Base-by-base conservation (phyloP, 345 rosid genomes). In the Salix viminalis region DNA sequence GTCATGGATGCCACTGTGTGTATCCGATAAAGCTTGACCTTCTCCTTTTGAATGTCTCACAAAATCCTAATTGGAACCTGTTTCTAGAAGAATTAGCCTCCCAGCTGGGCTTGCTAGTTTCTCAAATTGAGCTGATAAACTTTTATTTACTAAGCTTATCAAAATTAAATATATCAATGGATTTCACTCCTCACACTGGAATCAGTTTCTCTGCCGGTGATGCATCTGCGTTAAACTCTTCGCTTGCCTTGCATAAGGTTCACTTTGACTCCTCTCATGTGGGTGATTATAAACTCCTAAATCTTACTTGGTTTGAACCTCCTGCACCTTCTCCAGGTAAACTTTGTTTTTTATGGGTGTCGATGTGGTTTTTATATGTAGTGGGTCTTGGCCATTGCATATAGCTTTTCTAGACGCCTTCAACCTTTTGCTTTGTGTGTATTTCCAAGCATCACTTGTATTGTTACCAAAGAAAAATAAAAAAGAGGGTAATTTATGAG, bases 11-110 rank as follows among this genome's bases (percentile, higher is more conserved):
- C 78, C 91, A 92, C 79, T 96, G 99, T 62, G 99, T 90, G 64
- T 93, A 96, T 87, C 99, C 99, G n/a, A 91, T 96, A 83, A 93
- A 92, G 90, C 89, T 96, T 70, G 99, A 93, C 76, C 94, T 96
- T 85, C 87, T 91, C 77, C 99, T 96, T 65, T 73, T 88, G 85
- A 96, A 96, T 79, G 91, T 96, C 76, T 93, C 99, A 8, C 90
- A 88, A 80, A 91, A 86, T 84, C 89, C 93, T n/a, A 83, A 88
- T 79, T 82, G 92, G 98, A 83, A 68, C 73, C 6, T 74, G 73
- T 96, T 96, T 80, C 79, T 93, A 56, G 87, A 77, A 70, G 88
- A 92, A 77, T 85, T 96, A 76, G 94, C 99, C 69, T 72, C 84
- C 65, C 94, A 96, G 85, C 99, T 96, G 77, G 88, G 85, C 76